Percentiles rank a stretch among this genome's conserved stretches.
These are phyloP conservation scores for Lachnellula suecica DNA, from an alignment of 2,329 filamentous ascomycete species.

Conservation along the genomic window DNA sequence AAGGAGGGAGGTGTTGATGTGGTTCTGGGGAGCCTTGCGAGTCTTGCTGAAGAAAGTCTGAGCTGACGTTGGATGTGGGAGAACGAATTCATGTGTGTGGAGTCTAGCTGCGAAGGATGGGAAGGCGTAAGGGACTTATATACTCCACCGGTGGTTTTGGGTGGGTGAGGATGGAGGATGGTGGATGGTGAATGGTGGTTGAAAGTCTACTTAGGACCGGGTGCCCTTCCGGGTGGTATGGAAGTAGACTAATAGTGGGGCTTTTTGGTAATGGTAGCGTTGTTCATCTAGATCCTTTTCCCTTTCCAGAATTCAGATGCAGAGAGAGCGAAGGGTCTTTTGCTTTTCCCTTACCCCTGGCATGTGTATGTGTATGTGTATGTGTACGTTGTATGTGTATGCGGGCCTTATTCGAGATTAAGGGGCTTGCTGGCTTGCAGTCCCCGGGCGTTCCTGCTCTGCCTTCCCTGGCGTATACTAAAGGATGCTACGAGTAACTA, in stretches of 20 bases:
- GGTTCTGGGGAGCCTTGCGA: conserved; percentile 4
- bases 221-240: background rate
- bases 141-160: background rate
- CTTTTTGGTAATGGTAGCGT: background rate
- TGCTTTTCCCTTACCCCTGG: too few relatives aligned
- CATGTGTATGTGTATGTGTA: too few relatives aligned
- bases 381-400: too few relatives aligned
- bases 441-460: background rate
- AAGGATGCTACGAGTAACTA: too few relatives aligned
- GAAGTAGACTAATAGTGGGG: background rate
- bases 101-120: background rate
- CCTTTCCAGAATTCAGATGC: background rate
- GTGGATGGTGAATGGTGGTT: too few relatives aligned
- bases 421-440: background rate
- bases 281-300: background rate
- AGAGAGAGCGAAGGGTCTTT: background rate
- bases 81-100: conserved; percentile 13
- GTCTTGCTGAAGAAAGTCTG: conserved; percentile 6
- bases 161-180: too few relatives aligned
- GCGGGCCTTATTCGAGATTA: too few relatives aligned
- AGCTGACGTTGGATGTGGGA: conserved; percentile 5
- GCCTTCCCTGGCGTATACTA: background rate
- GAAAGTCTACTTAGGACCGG: background rate
- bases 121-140: background rate
- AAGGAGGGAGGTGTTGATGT: background rate